phyloP scores from a whole-genome alignment of 2,329 filamentous ascomycete species.

The Sporothrix pseudoabietina region DNA sequence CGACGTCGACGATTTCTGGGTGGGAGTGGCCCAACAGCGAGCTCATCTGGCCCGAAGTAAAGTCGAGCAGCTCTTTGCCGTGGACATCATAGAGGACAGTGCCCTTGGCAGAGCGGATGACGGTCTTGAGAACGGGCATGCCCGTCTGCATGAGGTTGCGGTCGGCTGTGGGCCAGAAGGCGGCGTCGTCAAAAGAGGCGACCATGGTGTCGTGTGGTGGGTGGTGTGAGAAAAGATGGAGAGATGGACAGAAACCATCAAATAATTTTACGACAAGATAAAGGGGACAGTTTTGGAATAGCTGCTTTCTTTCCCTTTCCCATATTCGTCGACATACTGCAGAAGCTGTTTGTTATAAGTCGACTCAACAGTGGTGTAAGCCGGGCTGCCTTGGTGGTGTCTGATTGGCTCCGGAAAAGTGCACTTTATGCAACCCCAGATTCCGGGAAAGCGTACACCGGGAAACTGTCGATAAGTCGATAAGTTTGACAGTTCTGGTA shows the following conservation, averaged over 20 bases:
- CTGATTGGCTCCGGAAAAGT: background rate
- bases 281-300: background rate
- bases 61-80: slow-evolving; percentile 1
- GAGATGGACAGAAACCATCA: no score
- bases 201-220: background rate
- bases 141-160: slow-evolving; percentile 49
- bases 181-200: background rate
- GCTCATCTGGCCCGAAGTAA: background rate
- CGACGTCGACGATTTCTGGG: slow-evolving; percentile 40
- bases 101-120: slow-evolving; percentile 36
- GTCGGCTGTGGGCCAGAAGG: slow-evolving; percentile 44
- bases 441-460: background rate
- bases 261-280: no score
- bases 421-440: background rate
- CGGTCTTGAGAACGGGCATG: slow-evolving; percentile 52
- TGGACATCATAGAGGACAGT: background rate
- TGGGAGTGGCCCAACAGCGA: background rate
- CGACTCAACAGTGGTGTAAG: background rate
- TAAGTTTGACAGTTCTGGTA: background rate
- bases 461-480: background rate
- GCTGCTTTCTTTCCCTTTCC: background rate
- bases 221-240: background rate
- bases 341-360: background rate
- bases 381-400: background rate
- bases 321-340: background rate